Percentiles rank a stretch among this genome's conserved stretches.
phyloP scores from a whole-genome alignment of 345 rosid genomes.

The Aurinia saxatilis region DNA sequence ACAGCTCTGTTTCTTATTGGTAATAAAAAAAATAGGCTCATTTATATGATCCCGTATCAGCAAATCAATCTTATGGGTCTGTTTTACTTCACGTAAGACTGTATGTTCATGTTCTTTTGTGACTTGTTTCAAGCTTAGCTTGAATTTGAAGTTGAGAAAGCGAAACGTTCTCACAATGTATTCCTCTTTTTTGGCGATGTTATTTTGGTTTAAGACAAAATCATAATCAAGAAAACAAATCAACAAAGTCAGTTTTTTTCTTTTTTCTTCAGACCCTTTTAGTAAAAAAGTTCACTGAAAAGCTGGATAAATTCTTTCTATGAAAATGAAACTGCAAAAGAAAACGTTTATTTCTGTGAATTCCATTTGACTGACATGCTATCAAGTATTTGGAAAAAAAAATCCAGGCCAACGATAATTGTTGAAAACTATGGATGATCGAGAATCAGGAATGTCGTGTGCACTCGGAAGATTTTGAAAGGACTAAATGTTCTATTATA shows the following conservation, averaged over 20 bases:
- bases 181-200: neutral
- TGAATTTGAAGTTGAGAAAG: neutral
- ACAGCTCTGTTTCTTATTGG: slow-evolving; percentile 7
- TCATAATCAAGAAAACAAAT: neutral
- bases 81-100: neutral
- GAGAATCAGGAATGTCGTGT: too few relatives aligned
- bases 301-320: too few relatives aligned
- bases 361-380: too few relatives aligned
- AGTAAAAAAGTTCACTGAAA: too few relatives aligned
- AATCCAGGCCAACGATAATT: too few relatives aligned
- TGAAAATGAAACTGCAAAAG: too few relatives aligned
- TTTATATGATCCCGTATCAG: neutral
- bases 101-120: slow-evolving; percentile 11
- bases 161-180: neutral
- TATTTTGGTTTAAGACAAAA: neutral
- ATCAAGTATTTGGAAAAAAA: too few relatives aligned
- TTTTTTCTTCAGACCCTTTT: neutral
- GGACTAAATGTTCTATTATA: slow-evolving; percentile 2
- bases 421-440: too few relatives aligned
- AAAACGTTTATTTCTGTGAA: too few relatives aligned
- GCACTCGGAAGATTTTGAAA: neutral
- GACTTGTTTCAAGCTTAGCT: neutral
- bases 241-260: neutral
- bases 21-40: slow-evolving; percentile 18
- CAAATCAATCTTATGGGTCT: slow-evolving; percentile 1